Conservation (phyloP, 345 rosid species). For the Brassica nigra region DNA sequence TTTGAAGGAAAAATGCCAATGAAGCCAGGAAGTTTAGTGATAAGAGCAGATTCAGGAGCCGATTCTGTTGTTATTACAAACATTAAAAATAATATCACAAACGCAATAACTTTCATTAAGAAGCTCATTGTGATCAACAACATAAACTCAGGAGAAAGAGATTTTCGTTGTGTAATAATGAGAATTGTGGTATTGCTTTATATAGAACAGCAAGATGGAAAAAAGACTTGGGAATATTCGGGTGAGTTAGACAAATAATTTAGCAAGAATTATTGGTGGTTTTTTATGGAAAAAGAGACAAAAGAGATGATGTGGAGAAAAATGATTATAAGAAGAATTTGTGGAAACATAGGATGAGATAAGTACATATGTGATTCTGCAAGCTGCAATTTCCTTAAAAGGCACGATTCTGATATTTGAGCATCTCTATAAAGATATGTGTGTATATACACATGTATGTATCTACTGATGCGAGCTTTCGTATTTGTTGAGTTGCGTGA, state of each 20-base stretch:
- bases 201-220: not conserved
- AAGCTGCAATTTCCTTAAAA: slow-evolving; percentile 34
- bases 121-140: slow-evolving; percentile 14
- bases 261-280: slow-evolving; percentile 19
- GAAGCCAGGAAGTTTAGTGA: slow-evolving; percentile 75
- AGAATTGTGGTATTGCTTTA: slow-evolving; percentile 7
- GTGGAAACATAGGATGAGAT: slow-evolving; percentile 12
- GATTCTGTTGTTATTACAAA: slow-evolving; percentile 42
- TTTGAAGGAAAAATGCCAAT: slow-evolving; percentile 67
- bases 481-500: not conserved
- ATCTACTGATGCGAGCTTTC: not conserved
- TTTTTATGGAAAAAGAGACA: slow-evolving; percentile 19
- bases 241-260: slow-evolving; percentile 9
- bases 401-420: slow-evolving; percentile 34
- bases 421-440: slow-evolving; percentile 23
- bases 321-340: not conserved
- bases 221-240: not conserved
- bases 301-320: slow-evolving; percentile 7
- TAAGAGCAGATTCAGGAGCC: slow-evolving; percentile 61
- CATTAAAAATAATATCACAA: slow-evolving; percentile 14
- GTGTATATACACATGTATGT: not conserved
- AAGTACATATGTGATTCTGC: slow-evolving; percentile 20
- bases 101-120: slow-evolving; percentile 9
- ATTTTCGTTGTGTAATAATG: not conserved
- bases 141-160: not conserved